Evolutionary conservation across 306 rosid genomes (phyloP).

Genomic region (Quercus aquifolioides): DNA sequence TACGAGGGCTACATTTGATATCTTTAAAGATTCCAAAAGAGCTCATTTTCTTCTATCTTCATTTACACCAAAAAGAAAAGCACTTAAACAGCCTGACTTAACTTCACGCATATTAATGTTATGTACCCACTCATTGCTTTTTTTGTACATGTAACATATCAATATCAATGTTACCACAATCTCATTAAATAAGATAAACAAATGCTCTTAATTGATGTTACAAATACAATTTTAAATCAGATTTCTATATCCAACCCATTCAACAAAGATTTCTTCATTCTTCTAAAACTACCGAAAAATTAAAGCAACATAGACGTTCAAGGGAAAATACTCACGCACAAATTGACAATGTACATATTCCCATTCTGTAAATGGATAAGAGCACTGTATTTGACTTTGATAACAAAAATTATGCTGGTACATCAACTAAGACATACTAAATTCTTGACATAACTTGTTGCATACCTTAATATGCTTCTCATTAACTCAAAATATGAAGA

Average conservation of each 20-base stretch:
- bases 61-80: background rate
- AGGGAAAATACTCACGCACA: background rate
- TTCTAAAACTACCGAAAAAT: background rate
- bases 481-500: constrained; percentile 15
- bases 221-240: background rate
- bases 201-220: background rate
- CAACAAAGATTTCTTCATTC: background rate
- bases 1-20: background rate
- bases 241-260: background rate
- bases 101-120: background rate
- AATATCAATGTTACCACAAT: background rate
- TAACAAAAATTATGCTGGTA: background rate
- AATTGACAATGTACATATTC: background rate
- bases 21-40: background rate
- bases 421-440: constrained; percentile 1
- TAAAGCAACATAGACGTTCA: background rate
- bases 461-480: constrained; percentile 3
- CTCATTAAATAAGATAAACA: background rate
- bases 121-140: background rate
- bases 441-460: constrained; percentile 20
- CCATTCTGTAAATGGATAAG: background rate
- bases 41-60: background rate
- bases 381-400: background rate
- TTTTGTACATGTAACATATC: background rate
- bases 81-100: background rate